Base-by-base conservation (phyloP, 805 yeast genomes). In the Ogataea paradorogensis region DNA sequence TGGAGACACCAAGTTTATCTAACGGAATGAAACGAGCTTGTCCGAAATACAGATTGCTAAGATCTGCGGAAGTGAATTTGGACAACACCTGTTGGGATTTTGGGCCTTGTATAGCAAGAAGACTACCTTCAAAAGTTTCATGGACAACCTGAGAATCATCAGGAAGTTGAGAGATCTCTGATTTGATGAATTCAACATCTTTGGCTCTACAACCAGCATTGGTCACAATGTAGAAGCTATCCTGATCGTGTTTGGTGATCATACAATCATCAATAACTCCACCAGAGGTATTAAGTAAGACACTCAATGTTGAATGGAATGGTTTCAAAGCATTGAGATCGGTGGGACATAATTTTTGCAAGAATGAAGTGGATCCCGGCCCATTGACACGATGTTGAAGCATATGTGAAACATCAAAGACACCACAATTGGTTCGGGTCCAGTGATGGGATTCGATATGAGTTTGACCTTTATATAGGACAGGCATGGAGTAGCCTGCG, bases 401-500 rank as follows among this genome's bases (percentile, higher is more conserved):
- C 99, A 93, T 93, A 64, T 93, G 99, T 39, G 96, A 86, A 36
- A 93, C 99, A 61, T 93, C 99, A 56, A 93, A 93, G 35, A 93
- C 69, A 6, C 99, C 99, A 26, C 90, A 89, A 46, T 85, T 76
- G 15, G 69, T 56, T 61, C 99, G 78, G 0, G 91, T 95, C 98
- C 98, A 93, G 38, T 83, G 76, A 67, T 93, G 99, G 1, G 97
- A 89, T 46, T 89, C 95, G 28, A 88, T 80, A 62, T 91, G 98
- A 2, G 86, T 65, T 64, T 86, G 95, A n/a, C 73, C 80, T 48
- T 78, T 74, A 69, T 90, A 93, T 22, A 88, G 64, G 8, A 93
- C 89, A 1, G 99, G 99, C 97, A 93, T 91, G 33, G 82, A 77
- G 56, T 77, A 93, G n/a, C 96, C 96, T 13, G 98, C 98, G 65